Conservation (phyloP, 169 alveolate species). For the Babesia sp. region DNA sequence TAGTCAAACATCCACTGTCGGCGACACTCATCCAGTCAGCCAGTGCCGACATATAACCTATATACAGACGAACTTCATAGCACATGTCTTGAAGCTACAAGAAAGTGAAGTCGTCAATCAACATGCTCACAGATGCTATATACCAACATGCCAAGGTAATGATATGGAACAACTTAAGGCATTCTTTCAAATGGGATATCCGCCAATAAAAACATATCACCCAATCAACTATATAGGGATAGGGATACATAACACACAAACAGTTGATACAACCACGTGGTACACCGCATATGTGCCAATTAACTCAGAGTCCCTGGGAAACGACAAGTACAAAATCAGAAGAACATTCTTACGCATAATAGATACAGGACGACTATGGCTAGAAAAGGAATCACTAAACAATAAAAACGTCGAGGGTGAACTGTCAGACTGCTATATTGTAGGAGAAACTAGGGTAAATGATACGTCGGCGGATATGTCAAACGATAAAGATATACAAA, state of each 20-base stretch:
- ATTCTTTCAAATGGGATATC: slow-evolving; percentile 53
- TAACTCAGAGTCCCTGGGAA: slow-evolving; percentile 21
- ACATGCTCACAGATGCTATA: slow-evolving; percentile 37
- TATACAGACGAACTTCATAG: slow-evolving; percentile 30
- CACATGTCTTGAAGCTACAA: slow-evolving; percentile 24
- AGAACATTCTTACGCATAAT: slow-evolving; percentile 34
- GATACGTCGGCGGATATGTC: too few relatives aligned
- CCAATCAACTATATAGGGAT: slow-evolving; percentile 67
- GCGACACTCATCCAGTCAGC: background rate
- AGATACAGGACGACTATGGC: slow-evolving; percentile 14
- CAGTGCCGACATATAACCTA: slow-evolving; percentile 49
- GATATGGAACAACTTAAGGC: slow-evolving; percentile 28
- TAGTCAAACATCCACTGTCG: background rate
- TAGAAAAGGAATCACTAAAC: too few relatives aligned
- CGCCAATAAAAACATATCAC: slow-evolving; percentile 45
- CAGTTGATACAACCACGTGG: slow-evolving; percentile 43
- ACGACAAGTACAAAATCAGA: slow-evolving; percentile 35
- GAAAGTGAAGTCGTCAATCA: slow-evolving; percentile 46
- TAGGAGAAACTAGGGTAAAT: too few relatives aligned
- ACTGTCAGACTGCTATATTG: too few relatives aligned
- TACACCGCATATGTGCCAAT: slow-evolving; percentile 68
- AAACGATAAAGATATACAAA: too few relatives aligned
- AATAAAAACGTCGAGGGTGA: background rate
- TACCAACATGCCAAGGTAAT: slow-evolving; percentile 49
- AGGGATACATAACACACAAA: slow-evolving; percentile 36